phyloP scores from a whole-genome alignment of 164 flowering plant genomes.

The Santalum album region DNA sequence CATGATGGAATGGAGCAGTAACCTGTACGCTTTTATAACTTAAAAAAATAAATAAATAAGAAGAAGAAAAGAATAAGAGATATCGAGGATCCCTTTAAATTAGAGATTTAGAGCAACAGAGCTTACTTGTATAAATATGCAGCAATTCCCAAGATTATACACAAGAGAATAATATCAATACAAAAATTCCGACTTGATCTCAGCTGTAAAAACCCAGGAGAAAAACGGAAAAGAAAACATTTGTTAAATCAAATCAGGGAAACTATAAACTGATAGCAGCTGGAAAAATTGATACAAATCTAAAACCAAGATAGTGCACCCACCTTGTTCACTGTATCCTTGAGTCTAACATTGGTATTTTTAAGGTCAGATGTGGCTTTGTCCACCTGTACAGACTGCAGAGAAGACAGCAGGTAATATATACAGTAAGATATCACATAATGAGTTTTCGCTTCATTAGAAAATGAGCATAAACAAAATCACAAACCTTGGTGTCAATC shows the following conservation, averaged over 20 bases:
- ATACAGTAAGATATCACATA: background rate
- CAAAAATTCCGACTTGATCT: slow-evolving; percentile 94
- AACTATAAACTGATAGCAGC: background rate
- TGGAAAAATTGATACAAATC: background rate
- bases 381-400: slow-evolving; percentile 54
- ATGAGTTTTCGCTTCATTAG: background rate
- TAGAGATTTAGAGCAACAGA: slow-evolving; percentile 1
- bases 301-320: slow-evolving; percentile 5
- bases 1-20: too few relatives aligned
- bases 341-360: slow-evolving; percentile 94
- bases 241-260: background rate
- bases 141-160: slow-evolving; percentile 85
- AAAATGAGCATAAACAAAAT: background rate
- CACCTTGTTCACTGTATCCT: slow-evolving; percentile 86
- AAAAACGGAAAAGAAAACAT: slow-evolving; percentile 16
- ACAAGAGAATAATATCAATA: slow-evolving; percentile 78
- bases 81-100: too few relatives aligned
- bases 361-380: slow-evolving; percentile 85
- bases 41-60: too few relatives aligned
- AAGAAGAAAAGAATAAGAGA: too few relatives aligned
- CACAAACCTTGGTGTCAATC: slow-evolving; percentile 79
- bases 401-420: background rate
- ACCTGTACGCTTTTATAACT: too few relatives aligned
- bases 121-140: slow-evolving; percentile 95
- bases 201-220: too few relatives aligned